These are phyloP conservation scores for Gymnopus androsaceus DNA, from an alignment of 1,284 basidiomycete genomes.

Conservation along the genomic window DNA sequence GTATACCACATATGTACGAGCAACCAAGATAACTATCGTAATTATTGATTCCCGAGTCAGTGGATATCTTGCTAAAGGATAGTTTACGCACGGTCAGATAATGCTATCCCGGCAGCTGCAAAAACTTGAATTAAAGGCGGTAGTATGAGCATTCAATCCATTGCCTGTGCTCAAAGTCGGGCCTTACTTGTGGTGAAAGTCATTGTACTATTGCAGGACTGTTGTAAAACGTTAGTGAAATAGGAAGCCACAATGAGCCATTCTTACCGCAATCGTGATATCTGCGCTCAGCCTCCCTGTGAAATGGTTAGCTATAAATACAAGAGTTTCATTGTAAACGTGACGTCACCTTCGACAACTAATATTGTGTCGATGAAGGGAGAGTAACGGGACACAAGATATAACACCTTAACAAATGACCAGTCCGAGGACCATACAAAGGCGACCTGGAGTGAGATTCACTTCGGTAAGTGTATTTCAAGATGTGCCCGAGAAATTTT, in stretches of 20 bases:
- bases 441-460: background rate
- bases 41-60: background rate
- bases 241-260: background rate
- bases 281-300: too few species aligned
- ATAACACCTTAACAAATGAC: conserved; percentile 2
- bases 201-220: background rate
- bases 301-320: too few species aligned
- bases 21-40: conserved; percentile 1
- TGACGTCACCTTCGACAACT: background rate
- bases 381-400: conserved; percentile 4
- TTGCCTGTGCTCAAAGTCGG: too few species aligned
- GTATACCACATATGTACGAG: conserved; percentile 2
- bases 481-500: too few species aligned
- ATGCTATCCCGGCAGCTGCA: background rate
- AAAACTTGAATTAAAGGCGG: background rate
- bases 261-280: background rate
- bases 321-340: background rate
- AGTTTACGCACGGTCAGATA: background rate
- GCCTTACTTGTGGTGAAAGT: conserved; percentile 6
- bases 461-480: too few species aligned
- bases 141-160: background rate
- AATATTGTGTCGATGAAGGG: conserved; percentile 5
- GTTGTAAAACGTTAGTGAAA: background rate
- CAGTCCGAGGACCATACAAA: conserved; percentile 4
- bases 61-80: background rate